These are phyloP conservation scores for Xylaria flabelliformis DNA, from an alignment of 495 filamentous ascomycete species.

Conservation along the genomic window DNA sequence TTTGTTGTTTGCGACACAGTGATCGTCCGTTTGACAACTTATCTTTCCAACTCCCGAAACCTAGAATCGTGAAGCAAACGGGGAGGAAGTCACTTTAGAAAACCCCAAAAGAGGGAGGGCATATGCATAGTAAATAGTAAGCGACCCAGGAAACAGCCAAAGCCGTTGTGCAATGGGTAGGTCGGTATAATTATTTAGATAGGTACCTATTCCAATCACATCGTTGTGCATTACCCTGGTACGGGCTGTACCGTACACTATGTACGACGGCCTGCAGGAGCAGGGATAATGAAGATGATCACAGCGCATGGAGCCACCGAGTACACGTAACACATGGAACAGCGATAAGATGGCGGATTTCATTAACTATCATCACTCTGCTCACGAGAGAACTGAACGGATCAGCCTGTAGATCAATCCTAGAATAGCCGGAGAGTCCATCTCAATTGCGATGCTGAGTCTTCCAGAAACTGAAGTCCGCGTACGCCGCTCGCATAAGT, in stretches of 20 bases:
- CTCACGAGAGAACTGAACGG: not conserved
- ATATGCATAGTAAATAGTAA: conserved; percentile 2
- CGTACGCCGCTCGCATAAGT: not conserved
- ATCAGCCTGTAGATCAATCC: not conserved
- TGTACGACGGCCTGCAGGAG: conserved; percentile 6
- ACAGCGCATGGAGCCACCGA: conserved; percentile 9
- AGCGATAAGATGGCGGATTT: not conserved
- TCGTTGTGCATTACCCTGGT: not conserved
- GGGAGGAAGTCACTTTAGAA: not conserved
- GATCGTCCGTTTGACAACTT: not conserved
- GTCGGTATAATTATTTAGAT: not conserved
- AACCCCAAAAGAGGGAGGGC: not conserved
- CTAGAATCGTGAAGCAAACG: not conserved
- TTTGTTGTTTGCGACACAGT: conserved; percentile 4
- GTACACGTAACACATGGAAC: conserved; percentile 14
- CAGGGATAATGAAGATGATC: conserved; percentile 9
- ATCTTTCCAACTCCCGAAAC: not conserved
- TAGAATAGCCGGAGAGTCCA: not conserved
- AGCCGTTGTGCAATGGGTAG: not conserved
- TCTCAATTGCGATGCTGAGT: not conserved
- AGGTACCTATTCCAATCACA: conserved; percentile 1
- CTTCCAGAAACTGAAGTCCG: not conserved
- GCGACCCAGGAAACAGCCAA: not conserved
- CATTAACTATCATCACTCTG: not conserved
- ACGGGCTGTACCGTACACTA: conserved; percentile 4